Conservation (phyloP, 169 alveolate species). For the Plasmodium adleri region DNA sequence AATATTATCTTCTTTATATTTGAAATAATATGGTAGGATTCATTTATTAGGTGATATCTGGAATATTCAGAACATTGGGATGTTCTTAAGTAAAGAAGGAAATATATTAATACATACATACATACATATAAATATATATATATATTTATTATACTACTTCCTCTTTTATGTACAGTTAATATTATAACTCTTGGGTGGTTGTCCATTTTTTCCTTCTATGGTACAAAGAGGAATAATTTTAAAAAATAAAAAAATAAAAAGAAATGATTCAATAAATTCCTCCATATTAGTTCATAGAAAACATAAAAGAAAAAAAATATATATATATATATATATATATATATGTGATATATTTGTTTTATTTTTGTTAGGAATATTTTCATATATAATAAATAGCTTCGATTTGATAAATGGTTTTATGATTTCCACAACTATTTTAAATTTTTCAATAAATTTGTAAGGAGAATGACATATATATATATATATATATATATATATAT, state of each 20-base stretch:
- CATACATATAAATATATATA: not conserved
- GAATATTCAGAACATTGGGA: constrained; percentile 37
- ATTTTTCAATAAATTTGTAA: constrained; percentile 62
- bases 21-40: not conserved
- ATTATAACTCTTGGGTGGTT: constrained; percentile 35
- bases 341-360: not conserved
- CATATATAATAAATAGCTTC: constrained; percentile 26
- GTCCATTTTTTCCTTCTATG: constrained; percentile 59
- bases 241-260: not conserved
- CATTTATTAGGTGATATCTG: constrained; percentile 22
- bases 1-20: not conserved
- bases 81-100: constrained; percentile 46
- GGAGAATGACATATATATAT: not conserved
- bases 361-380: constrained; percentile 40
- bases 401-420: constrained; percentile 18
- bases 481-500: not conserved
- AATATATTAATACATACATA: not conserved
- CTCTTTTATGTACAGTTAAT: constrained; percentile 23
- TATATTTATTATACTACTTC: constrained; percentile 6
- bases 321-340: too few species aligned
- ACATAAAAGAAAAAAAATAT: not conserved
- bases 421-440: constrained; percentile 27
- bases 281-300: not conserved
- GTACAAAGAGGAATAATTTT: constrained; percentile 3
- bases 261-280: not conserved